phyloP scores from a whole-genome alignment of 2,329 filamentous ascomycete genomes.

The Aspergillus fructus region DNA sequence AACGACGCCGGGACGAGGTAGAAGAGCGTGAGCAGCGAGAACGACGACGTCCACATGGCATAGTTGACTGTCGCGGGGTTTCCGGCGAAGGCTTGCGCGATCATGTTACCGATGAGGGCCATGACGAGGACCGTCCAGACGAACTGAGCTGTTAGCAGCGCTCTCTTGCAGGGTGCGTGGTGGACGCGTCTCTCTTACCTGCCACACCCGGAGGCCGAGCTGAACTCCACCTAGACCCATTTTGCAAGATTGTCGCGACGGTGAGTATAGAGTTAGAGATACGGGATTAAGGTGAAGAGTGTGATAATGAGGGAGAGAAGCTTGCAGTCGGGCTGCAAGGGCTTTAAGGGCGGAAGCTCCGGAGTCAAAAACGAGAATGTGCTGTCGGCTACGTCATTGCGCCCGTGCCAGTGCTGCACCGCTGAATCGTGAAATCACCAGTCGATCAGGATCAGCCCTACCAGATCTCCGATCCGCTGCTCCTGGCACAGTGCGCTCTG shows the following conservation, averaged over 20 bases:
- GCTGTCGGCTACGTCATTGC: slow-evolving; percentile 32
- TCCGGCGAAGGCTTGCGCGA: slow-evolving; percentile 51
- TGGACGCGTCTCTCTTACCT: slow-evolving; percentile 23
- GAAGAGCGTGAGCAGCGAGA: slow-evolving; percentile 49
- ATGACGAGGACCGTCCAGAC: slow-evolving; percentile 61
- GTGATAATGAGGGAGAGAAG: slow-evolving; percentile 1
- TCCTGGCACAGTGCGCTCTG: too few species aligned
- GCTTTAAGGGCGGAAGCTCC: slow-evolving; percentile 31
- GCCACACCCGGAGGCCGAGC: slow-evolving; percentile 32
- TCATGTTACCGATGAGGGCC: slow-evolving; percentile 63
- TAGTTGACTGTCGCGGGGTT: slow-evolving; percentile 60
- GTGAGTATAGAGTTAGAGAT: background rate
- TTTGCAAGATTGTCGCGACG: slow-evolving; percentile 9
- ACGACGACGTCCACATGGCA: slow-evolving; percentile 45
- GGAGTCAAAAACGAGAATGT: slow-evolving; percentile 18
- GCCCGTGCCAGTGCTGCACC: slow-evolving; percentile 12
- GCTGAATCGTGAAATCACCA: slow-evolving; percentile 27
- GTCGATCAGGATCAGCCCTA: background rate
- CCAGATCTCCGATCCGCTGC: background rate
- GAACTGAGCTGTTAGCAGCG: slow-evolving; percentile 46
- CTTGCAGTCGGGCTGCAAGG: background rate
- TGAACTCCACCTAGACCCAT: slow-evolving; percentile 30
- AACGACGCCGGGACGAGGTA: slow-evolving; percentile 48
- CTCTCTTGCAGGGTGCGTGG: background rate
- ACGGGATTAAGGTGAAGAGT: slow-evolving; percentile 6